Percentiles rank a stretch among this genome's conserved stretches.
Conservation (phyloP, 306 rosid genomes). For the Casuarina glauca region DNA sequence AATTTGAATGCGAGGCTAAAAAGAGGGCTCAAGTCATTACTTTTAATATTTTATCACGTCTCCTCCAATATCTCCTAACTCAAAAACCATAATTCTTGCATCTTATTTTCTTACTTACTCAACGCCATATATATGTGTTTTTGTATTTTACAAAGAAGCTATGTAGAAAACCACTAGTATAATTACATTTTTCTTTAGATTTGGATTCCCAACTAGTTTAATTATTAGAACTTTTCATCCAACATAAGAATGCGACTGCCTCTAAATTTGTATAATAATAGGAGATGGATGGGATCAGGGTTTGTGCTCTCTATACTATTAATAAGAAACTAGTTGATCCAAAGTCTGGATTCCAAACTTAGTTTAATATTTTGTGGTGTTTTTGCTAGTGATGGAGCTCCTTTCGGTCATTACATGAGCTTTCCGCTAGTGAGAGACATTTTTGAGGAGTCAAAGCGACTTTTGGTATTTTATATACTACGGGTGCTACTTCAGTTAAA, state of each 20-base stretch:
- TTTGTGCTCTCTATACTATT: not conserved
- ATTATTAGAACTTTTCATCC: not conserved
- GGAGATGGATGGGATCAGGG: not conserved
- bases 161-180: not conserved
- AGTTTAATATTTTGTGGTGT: not conserved
- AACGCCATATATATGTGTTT: not conserved
- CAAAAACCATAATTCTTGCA: not conserved
- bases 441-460: not conserved
- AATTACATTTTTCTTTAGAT: not conserved
- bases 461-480: not conserved
- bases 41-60: not conserved
- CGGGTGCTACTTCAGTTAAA: not conserved
- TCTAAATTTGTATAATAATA: accelerated
- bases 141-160: not conserved
- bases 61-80: not conserved
- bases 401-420: accelerated
- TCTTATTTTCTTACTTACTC: not conserved
- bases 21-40: not conserved
- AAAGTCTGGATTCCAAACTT: not conserved
- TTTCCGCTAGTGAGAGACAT: not conserved
- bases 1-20: not conserved
- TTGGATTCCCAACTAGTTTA: not conserved
- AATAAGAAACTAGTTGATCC: not conserved
- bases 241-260: not conserved
- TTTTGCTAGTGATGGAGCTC: not conserved